phyloP scores from a whole-genome alignment of 2,329 filamentous ascomycete species.

The Penicillium thymicola region DNA sequence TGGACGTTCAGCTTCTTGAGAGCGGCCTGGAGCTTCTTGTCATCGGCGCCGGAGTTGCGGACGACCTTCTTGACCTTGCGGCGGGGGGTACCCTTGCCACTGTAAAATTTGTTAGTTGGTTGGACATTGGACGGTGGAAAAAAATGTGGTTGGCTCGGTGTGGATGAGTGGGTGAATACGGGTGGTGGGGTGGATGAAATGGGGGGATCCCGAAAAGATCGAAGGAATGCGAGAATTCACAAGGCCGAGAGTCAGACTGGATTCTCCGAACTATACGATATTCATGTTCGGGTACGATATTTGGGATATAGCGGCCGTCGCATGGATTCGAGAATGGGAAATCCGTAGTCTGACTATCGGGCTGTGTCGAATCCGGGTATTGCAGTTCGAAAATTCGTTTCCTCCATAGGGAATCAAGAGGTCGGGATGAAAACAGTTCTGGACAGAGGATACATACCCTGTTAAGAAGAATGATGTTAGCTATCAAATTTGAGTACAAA shows the following conservation, averaged over 20 bases:
- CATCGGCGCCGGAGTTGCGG: constrained; percentile 86
- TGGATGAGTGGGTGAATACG: not conserved
- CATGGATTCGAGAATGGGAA: not conserved
- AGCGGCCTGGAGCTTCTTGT: constrained; percentile 98
- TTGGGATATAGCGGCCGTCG: not conserved
- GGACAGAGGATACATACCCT: constrained; percentile 27
- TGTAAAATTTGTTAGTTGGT: constrained; percentile 32
- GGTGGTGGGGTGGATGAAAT: not conserved
- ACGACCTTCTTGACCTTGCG: constrained; percentile 98
- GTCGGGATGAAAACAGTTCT: not conserved
- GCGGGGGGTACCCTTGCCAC: constrained; percentile 97
- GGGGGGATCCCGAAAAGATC: not conserved
- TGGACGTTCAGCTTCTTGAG: constrained; percentile 99
- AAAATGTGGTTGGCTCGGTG: not conserved
- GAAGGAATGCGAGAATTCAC: constrained; percentile 3
- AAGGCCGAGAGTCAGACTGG: not conserved
- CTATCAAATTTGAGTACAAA: not conserved
- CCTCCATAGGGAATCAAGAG: not conserved
- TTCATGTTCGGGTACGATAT: not conserved
- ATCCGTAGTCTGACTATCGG: not conserved
- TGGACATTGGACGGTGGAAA: not conserved
- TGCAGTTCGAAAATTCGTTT: constrained; percentile 2
- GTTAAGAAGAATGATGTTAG: constrained; percentile 15
- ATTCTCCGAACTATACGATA: not conserved
- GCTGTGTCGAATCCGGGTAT: not conserved